Evolutionary conservation across 176 grass and related monocot species (phyloP), one percentile per base, ranked within the genome.

Genomic region (Oryza brachyantha): DNA sequence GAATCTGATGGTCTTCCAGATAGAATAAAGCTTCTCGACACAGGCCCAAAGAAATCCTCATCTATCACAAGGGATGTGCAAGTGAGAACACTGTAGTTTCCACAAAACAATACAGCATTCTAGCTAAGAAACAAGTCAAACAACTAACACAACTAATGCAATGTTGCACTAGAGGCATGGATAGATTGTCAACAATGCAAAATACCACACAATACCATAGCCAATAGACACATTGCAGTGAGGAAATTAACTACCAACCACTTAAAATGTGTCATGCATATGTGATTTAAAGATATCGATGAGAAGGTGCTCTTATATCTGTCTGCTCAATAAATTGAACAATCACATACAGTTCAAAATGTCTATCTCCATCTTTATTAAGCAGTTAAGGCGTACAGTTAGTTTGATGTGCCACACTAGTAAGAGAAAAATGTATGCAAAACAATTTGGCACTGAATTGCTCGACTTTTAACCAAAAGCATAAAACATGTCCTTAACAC

Each of bases 21-120:
- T 84, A 57, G 86, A 82, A 98, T 86, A 82, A 98, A 98, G 66
- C 87, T 94, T 62, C 82, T 83, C 28, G 95, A 98, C 29, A 98
- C 87, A 22, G 90, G 85, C 17, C 95, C 95, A 85, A 98, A 98
- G 43, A 94, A 94, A 81, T 98, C 89, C 22, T 86, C 95, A 89
- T 94, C 95, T 98, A 85, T 38, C 72, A 70, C 7, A 79, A 78
- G 19, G 66, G 41, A 28, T 10, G 41, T 58, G 55, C 21, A 72
- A 68, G 22, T 81, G 52, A 88, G 86, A 74, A 64, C 21, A 34
- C 19, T 60, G 19, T 28, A 58, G 11, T 66, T 62, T 60, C 13
- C 42, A 66, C 14, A 57, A 69, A 84, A 38, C 42, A 41, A 63
- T 63, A 22, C 61, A 17, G 36, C 42, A 75, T 57, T 38, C 37